Percentiles rank a stretch among this genome's conserved stretches.
Evolutionary conservation across 805 yeast species (phyloP).

Genomic region (Jamesozyma piceae): DNA sequence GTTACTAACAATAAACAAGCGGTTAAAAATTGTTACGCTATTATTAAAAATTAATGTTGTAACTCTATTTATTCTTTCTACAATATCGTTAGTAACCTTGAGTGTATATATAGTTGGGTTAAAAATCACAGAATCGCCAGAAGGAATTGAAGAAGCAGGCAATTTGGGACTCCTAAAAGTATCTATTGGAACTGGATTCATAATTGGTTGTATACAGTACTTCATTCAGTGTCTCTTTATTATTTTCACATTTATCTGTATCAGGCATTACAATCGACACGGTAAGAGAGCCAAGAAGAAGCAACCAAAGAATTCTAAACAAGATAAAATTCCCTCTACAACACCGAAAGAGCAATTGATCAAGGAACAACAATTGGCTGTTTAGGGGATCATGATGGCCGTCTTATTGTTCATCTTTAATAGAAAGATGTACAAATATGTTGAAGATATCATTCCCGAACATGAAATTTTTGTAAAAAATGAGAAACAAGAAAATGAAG

Average conservation of each 20-base stretch:
- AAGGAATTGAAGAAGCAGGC: background rate
- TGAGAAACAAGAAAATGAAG: background rate
- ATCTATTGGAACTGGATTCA: conserved; percentile 16
- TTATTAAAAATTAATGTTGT: conserved; percentile 5
- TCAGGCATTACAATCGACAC: conserved; percentile 9
- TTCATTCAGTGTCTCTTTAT: conserved; percentile 9
- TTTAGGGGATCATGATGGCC: no score
- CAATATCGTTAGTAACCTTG: conserved; percentile 8
- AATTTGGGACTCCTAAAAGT: conserved; percentile 18
- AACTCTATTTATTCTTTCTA: conserved; percentile 2
- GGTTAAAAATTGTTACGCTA: conserved; percentile 7
- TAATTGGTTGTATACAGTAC: conserved; percentile 13
- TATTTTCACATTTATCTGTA: conserved; percentile 8
- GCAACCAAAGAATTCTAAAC: background rate
- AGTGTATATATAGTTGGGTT: conserved; percentile 9
- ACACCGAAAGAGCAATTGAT: background rate
- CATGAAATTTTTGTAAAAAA: background rate
- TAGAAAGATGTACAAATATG: no score
- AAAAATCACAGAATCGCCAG: conserved; percentile 12
- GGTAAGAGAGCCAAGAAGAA: background rate
- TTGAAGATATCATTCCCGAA: background rate
- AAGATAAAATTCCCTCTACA: no score
- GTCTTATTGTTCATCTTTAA: no score
- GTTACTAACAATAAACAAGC: conserved; percentile 6
- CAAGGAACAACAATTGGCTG: no score